Percentiles rank a stretch among this genome's conserved stretches.
These are phyloP conservation scores for Bolboschoenus planiculmis DNA, from an alignment of 176 grass and related monocot genomes.

Conservation along the genomic window DNA sequence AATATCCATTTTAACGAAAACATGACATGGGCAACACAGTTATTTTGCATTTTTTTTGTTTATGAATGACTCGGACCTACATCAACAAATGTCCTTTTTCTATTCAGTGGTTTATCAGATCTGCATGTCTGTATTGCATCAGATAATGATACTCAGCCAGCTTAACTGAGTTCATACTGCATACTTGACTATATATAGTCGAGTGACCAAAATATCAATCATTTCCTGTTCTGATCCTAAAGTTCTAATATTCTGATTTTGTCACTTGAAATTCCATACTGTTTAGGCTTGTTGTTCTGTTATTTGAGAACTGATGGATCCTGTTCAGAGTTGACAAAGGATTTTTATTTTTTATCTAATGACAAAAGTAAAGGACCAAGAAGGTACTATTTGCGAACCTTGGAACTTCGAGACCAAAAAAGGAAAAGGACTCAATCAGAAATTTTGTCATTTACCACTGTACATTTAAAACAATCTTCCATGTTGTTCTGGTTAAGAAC, in stretches of 20 bases:
- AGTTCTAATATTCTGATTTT: neutral
- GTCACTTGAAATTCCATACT: neutral
- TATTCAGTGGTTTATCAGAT: neutral
- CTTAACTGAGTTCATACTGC: neutral
- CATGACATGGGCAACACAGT: neutral
- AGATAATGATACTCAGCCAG: neutral
- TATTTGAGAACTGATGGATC: neutral
- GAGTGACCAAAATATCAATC: neutral
- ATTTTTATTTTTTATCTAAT: neutral
- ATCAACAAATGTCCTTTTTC: neutral
- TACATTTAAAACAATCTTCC: neutral
- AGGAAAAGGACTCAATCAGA: neutral
- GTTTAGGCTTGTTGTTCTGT: neutral
- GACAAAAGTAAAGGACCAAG: neutral
- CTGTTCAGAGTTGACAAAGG: neutral
- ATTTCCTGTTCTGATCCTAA: neutral
- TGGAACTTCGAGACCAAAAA: neutral
- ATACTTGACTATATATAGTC: neutral
- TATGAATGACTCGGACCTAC: neutral
- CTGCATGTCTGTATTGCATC: neutral
- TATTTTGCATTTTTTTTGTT: too few species aligned
- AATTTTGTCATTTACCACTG: neutral
- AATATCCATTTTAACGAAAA: neutral
- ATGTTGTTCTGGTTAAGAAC: neutral
- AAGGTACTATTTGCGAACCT: neutral